Evolutionary conservation across 2,329 filamentous ascomycete genomes (phyloP), one percentile per base, ranked within the genome.

Genomic region (Curvularia eragrostidis): DNA sequence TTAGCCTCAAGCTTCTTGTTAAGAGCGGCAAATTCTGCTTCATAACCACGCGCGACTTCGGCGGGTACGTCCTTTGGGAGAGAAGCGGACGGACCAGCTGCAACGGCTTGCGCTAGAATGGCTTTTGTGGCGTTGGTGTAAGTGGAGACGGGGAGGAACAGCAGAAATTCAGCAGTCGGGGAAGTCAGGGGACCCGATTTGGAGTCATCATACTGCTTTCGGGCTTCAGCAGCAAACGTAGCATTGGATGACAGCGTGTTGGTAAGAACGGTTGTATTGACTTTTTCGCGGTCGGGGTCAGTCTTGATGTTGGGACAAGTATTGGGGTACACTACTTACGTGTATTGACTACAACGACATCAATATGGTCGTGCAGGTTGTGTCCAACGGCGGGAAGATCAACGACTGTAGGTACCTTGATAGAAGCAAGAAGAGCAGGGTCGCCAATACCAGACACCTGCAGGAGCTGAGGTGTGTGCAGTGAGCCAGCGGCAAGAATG

Each of bases 401-500:
- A 10, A 70, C 62, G 13, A 69, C 56, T 3, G 60, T 57, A 3
- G 58, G 36, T 2, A 69, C 63, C 2, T 62, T 62, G 54, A 72
- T 66, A 8, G 48, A 59, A 26, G 56, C 52, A 3, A 72, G 66
- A 4, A 67, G 56, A 7, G 55, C 41, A 18, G 64, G 32, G 28
- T 68, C 67, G 26, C 70, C 70, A n/a, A 73, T 69, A 8, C 70
- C 70, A 26, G 68, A 71, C 1, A 70, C 57, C 30, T 72, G 70
- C 10, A 73, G 59, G 1, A 73, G 44, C 48, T 73, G 69, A 7
- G 70, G 69, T 1, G 68, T 68, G 48, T 70, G 68, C 7, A 73
- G 28, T 21, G 67, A 12, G 19, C 70, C 70, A 48, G 70, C 70
- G 15, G 70, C 64, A 13, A 72, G 36, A 18, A 73, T 64, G 13